Conservation (phyloP, 1,284 basidiomycete genomes). For the Exobasidium rhododendri region DNA sequence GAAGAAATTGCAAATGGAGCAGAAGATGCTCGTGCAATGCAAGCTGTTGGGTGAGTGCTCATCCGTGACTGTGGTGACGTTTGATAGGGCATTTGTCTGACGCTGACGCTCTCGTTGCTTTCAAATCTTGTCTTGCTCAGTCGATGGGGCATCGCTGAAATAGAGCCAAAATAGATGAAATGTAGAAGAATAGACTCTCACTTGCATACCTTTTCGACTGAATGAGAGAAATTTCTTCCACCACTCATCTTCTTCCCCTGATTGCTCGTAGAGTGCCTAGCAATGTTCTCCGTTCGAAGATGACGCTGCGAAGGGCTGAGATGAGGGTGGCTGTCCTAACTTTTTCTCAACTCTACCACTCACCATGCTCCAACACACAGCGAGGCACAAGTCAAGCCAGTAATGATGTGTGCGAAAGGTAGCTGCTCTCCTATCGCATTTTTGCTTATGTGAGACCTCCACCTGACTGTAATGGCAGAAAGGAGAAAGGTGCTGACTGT, state of each 20-base stretch:
- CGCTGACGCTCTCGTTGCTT: slow-evolving; percentile 2
- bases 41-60: slow-evolving; percentile 17
- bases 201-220: no score
- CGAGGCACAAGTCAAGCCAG: not conserved
- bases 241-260: not conserved
- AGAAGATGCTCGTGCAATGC: slow-evolving; percentile 31
- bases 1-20: slow-evolving; percentile 70
- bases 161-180: slow-evolving; percentile 2
- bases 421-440: not conserved
- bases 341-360: not conserved
- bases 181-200: no score
- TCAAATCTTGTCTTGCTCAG: not conserved
- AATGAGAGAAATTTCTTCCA: no score
- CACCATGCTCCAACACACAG: not conserved
- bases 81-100: not conserved
- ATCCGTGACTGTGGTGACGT: no score
- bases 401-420: not conserved
- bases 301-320: not conserved
- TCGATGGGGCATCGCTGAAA: slow-evolving; percentile 20
- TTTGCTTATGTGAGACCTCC: not conserved
- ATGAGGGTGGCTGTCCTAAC: slow-evolving; percentile 15
- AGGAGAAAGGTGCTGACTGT: slow-evolving; percentile 27
- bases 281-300: not conserved
- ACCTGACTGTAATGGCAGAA: not conserved
- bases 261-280: not conserved